Evolutionary conservation across 768 basidiomycete species (phyloP), one percentile per base, ranked within the genome.

Genomic region (Dendrothele bispora): DNA sequence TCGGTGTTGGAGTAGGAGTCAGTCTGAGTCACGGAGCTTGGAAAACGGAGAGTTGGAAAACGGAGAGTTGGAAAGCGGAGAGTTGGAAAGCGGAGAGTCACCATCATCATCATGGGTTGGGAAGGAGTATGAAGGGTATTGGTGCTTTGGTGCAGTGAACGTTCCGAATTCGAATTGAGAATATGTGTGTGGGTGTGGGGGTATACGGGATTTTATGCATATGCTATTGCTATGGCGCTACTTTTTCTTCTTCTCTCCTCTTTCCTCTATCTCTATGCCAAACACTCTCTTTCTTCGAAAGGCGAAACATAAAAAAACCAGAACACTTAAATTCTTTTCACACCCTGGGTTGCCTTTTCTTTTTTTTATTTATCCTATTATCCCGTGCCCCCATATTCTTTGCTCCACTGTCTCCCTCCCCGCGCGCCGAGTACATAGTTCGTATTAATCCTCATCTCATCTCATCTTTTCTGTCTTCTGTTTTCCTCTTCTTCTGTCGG

Each of bases 11-110:
- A n/a, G n/a, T n/a, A n/a, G n/a, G n/a, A n/a, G n/a, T 47, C n/a
- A 47, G 28, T 27, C 28, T 47, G n/a, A 12, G 37, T 29, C 46
- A 47, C 27, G 46, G 46, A 28, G 46, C 46, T 30, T 47, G 46
- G 46, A 47, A 47, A 47, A 20, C 46, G 6, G 46, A 47, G 2
- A 34, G 39, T 29, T 30, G 38, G 22, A 32, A 28, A 4, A 39
- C 46, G 6, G 46, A 47, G 2, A 34, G 39, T 29, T 30, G 38
- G 22, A 32, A 28, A 4, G 32, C 46, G 6, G 46, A 47, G 2
- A 34, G 39, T 29, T 30, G 38, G 22, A 32, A 28, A 4, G 32
- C 46, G 6, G 46, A 47, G 2, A 34, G 39, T 29, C n/a, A n/a
- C n/a, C n/a, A n/a, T n/a, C n/a, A n/a, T n/a, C n/a, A n/a, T n/a